These are phyloP conservation scores for Nothophytophthora sp. DNA, from an alignment of 352 stramenopile genomes.

Conservation along the genomic window DNA sequence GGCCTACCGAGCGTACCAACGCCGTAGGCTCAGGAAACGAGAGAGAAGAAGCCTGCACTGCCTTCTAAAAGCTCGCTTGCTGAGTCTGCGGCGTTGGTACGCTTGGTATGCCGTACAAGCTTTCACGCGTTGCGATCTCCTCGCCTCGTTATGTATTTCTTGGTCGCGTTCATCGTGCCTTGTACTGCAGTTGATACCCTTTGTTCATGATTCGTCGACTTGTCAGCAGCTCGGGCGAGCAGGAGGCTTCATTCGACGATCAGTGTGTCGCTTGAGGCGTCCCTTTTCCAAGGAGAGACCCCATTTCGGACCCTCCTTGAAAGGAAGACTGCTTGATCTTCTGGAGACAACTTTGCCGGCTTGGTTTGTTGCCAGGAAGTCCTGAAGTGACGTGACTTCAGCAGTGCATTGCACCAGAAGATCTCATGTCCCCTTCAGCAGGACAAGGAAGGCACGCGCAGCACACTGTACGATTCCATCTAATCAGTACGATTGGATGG, in stretches of 20 bases:
- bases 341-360: not conserved
- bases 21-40: constrained; percentile 17
- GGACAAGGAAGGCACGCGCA: too few species aligned
- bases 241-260: not conserved
- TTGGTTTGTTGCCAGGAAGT: constrained; percentile 12
- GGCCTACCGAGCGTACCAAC: constrained; percentile 30
- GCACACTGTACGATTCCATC: too few species aligned
- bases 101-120: constrained; percentile 22
- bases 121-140: constrained; percentile 9
- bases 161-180: not conserved
- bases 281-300: too few species aligned
- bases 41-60: not conserved
- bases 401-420: too few species aligned
- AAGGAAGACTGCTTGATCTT: too few species aligned
- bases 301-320: too few species aligned
- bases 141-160: not conserved
- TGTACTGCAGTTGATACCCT: not conserved
- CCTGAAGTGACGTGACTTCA: constrained; percentile 6
- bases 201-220: too few species aligned
- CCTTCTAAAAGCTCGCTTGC: constrained; percentile 3
- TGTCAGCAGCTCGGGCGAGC: not conserved
- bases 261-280: too few species aligned
- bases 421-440: too few species aligned
- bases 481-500: too few species aligned
- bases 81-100: constrained; percentile 28